Evolutionary conservation across 23 red algal genomes (phyloP).

Genomic region (Gracilaria domingensis): DNA sequence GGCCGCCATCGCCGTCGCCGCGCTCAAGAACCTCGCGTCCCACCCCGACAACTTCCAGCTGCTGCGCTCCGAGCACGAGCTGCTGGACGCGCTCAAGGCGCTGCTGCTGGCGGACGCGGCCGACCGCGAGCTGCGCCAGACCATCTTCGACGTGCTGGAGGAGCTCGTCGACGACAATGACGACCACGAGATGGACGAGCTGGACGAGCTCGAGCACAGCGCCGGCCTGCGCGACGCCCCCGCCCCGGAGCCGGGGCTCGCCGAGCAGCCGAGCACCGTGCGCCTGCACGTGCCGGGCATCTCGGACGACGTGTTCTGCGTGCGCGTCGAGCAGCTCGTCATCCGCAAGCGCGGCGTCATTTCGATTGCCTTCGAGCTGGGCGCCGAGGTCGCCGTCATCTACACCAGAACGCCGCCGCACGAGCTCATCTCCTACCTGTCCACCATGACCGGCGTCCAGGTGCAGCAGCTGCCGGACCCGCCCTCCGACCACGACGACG

Average conservation of each 20-base stretch:
- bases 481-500: constrained; percentile 49
- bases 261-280: constrained; percentile 41
- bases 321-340: constrained; percentile 80
- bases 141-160: constrained; percentile 70
- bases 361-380: constrained; percentile 82
- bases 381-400: constrained; percentile 83
- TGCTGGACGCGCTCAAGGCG: constrained; percentile 40
- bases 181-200: constrained; percentile 75
- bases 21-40: constrained; percentile 53
- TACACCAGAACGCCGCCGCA: constrained; percentile 56
- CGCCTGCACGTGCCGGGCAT: constrained; percentile 79
- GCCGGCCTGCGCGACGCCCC: constrained; percentile 53
- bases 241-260: constrained; percentile 45
- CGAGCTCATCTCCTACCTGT: constrained; percentile 59
- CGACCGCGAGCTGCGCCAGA: constrained; percentile 37
- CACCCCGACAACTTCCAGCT: constrained; percentile 80
- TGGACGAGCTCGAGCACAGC: constrained; percentile 54
- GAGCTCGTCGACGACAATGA: constrained; percentile 66
- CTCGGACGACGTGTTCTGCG: constrained; percentile 74
- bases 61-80: constrained; percentile 60
- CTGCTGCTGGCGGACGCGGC: constrained; percentile 40
- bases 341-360: constrained; percentile 79
- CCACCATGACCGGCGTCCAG: constrained; percentile 61
- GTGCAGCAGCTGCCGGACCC: constrained; percentile 39
- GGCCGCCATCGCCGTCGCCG: constrained; percentile 79